These are phyloP conservation scores for Phytophthora citricola DNA, from an alignment of 352 stramenopile species.

Conservation along the genomic window DNA sequence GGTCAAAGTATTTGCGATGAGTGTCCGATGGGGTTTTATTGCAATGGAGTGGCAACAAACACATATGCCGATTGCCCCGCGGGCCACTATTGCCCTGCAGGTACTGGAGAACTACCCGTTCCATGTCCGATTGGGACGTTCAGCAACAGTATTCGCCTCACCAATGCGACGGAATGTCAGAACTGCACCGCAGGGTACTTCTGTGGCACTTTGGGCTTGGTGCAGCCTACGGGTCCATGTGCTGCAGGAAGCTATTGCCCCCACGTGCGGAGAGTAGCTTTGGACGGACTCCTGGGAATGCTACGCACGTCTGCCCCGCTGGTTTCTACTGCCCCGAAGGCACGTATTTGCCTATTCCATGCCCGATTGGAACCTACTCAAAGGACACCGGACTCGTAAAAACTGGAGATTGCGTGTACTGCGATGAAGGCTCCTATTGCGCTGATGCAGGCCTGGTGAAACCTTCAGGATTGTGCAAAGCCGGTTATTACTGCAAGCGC, in stretches of 20 bases:
- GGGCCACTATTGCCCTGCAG: slow-evolving; percentile 56
- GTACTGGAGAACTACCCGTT: slow-evolving; percentile 42
- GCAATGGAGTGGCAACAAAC: slow-evolving; percentile 56
- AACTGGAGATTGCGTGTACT: slow-evolving; percentile 60
- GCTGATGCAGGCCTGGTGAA: slow-evolving; percentile 36
- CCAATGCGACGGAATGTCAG: slow-evolving; percentile 48
- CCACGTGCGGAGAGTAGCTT: slow-evolving; percentile 48
- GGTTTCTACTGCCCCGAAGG: slow-evolving; percentile 82
- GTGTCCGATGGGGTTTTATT: slow-evolving; percentile 76
- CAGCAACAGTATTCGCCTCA: slow-evolving; percentile 41
- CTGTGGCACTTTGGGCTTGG: slow-evolving; percentile 39
- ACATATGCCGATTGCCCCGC: slow-evolving; percentile 51
- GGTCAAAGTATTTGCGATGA: slow-evolving; percentile 40
- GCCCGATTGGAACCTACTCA: slow-evolving; percentile 68
- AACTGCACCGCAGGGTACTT: slow-evolving; percentile 51
- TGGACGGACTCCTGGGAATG: slow-evolving; percentile 42
- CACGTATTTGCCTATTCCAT: slow-evolving; percentile 69
- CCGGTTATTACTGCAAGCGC: slow-evolving; percentile 59
- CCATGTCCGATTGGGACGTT: slow-evolving; percentile 83
- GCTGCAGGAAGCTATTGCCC: slow-evolving; percentile 65
- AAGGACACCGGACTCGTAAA: slow-evolving; percentile 53
- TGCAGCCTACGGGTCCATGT: slow-evolving; percentile 47
- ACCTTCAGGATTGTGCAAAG: slow-evolving; percentile 46
- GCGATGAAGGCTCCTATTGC: slow-evolving; percentile 63
- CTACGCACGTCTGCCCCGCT: slow-evolving; percentile 58